phyloP scores from a whole-genome alignment of 2,329 filamentous ascomycete genomes.

The Uncinocarpus reesii region DNA sequence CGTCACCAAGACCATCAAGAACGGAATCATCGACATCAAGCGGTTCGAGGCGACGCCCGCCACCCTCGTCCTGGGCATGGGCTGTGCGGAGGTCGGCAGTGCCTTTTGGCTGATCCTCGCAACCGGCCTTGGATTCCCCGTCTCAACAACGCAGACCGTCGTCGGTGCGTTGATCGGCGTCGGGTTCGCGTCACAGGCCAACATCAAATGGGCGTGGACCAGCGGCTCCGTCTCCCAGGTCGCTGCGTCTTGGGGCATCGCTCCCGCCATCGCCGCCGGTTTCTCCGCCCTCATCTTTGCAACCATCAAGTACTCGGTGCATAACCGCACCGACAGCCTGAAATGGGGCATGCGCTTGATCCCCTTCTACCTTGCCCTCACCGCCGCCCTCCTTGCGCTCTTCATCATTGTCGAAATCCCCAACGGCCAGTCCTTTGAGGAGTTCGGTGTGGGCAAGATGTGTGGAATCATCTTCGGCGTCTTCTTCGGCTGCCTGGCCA shows the following conservation, averaged over 20 bases:
- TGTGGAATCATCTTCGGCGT: slow-evolving; percentile 27
- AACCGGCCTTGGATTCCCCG: slow-evolving; percentile 30
- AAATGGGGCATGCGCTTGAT: slow-evolving; percentile 42
- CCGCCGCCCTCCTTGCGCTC: slow-evolving; percentile 43
- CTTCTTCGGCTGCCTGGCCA: slow-evolving; percentile 24
- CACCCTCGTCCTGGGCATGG: slow-evolving; percentile 34
- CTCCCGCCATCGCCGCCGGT: slow-evolving; percentile 39
- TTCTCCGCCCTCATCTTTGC: slow-evolving; percentile 44
- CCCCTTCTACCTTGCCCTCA: slow-evolving; percentile 42
- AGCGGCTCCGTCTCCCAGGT: slow-evolving; percentile 40
- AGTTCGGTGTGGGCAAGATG: slow-evolving; percentile 24
- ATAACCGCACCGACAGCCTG: slow-evolving; percentile 41
- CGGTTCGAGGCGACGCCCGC: slow-evolving; percentile 30
- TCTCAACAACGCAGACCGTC: slow-evolving; percentile 36
- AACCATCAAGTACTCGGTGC: slow-evolving; percentile 42
- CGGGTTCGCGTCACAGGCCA: slow-evolving; percentile 25
- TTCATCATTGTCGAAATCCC: slow-evolving; percentile 48
- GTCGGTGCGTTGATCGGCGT: slow-evolving; percentile 31
- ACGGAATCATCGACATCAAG: slow-evolving; percentile 34
- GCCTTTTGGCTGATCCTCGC: slow-evolving; percentile 32
- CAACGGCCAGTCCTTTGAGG: slow-evolving; percentile 22
- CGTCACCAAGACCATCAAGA: slow-evolving; percentile 37
- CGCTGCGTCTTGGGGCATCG: slow-evolving; percentile 41
- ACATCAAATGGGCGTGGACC: slow-evolving; percentile 36
- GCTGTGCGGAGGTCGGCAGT: slow-evolving; percentile 28